Percentiles rank a stretch among this genome's conserved stretches.
phyloP scores from a whole-genome alignment of 2,329 filamentous ascomycete genomes.

The Arachnomyces sp. region DNA sequence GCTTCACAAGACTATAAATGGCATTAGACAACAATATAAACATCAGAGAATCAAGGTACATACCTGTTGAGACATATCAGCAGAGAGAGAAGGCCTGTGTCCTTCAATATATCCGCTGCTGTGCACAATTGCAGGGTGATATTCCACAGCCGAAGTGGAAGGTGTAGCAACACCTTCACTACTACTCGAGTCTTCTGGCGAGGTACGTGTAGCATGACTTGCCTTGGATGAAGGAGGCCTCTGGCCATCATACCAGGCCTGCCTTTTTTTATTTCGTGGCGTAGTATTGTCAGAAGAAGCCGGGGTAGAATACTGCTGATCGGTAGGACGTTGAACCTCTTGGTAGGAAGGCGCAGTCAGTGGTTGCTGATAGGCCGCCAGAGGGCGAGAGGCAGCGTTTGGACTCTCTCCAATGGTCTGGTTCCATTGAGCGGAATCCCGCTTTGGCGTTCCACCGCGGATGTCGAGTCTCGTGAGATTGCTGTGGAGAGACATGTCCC shows the following conservation, averaged over 20 bases:
- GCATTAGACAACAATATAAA: conserved; percentile 20
- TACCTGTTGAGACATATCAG: conserved; percentile 35
- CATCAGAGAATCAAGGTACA: conserved; percentile 22
- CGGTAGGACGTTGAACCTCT: background rate
- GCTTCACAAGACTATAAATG: conserved; percentile 25
- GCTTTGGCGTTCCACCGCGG: conserved; percentile 27
- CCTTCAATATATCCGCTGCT: conserved; percentile 42
- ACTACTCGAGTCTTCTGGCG: conserved; percentile 44
- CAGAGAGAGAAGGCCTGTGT: conserved; percentile 28
- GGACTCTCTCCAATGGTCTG: conserved; percentile 37
- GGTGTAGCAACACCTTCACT: conserved; percentile 43
- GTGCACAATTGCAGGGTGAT: conserved; percentile 42
- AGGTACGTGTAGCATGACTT: conserved; percentile 30
- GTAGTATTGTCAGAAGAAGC: conserved; percentile 15
- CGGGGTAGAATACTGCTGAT: conserved; percentile 1
- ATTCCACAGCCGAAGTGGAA: conserved; percentile 40
- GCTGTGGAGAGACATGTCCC: conserved; percentile 40
- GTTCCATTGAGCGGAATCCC: conserved; percentile 35
- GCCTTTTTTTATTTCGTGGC: conserved; percentile 23
- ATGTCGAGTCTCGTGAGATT: conserved; percentile 39
- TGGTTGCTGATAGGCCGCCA: conserved; percentile 26
- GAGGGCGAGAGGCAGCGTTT: conserved; percentile 28
- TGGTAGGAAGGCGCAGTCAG: conserved; percentile 1
- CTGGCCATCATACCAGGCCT: conserved; percentile 28
- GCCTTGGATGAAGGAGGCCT: conserved; percentile 20